A percentile compares a stretch with the other conserved stretches of the same genome.
phyloP scores from a whole-genome alignment of 1,284 basidiomycete genomes.

The Cryptococcus deneoformans region DNA sequence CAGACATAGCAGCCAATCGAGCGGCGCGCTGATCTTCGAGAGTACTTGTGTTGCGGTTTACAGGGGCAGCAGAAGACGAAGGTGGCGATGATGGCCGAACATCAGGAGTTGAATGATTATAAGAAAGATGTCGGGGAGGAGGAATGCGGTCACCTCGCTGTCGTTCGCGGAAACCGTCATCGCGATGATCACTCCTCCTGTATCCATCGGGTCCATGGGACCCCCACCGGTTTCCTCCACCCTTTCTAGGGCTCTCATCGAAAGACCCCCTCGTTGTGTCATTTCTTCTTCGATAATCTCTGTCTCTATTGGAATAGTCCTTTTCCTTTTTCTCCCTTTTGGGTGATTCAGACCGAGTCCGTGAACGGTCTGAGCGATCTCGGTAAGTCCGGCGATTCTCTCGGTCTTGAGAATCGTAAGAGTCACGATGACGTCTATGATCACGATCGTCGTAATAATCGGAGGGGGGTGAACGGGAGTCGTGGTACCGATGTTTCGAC shows the following conservation, averaged over 20 bases:
- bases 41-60: constrained; percentile 6
- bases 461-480: constrained; percentile 24
- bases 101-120: constrained; percentile 21
- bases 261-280: background rate
- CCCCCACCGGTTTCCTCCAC: background rate
- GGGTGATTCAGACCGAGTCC: constrained; percentile 15
- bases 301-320: constrained; percentile 9
- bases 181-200: constrained; percentile 10
- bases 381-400: constrained; percentile 7
- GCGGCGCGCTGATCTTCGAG: constrained; percentile 66
- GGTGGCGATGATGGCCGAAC: constrained; percentile 11
- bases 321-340: constrained; percentile 8
- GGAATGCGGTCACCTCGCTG: constrained; percentile 27
- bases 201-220: constrained; percentile 1
- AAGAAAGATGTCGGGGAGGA: constrained; percentile 24
- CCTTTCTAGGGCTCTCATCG: constrained; percentile 9
- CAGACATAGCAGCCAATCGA: constrained; percentile 79
- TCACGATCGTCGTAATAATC: constrained; percentile 28
- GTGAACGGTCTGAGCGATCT: constrained; percentile 5
- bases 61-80: constrained; percentile 18
- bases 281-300: constrained; percentile 10
- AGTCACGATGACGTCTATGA: constrained; percentile 12
- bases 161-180: background rate
- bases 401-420: constrained; percentile 10
- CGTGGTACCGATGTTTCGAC: constrained; percentile 12